Evolutionary conservation across 805 yeast species (phyloP).

Genomic region (Metschnikowia kunwiensis): DNA sequence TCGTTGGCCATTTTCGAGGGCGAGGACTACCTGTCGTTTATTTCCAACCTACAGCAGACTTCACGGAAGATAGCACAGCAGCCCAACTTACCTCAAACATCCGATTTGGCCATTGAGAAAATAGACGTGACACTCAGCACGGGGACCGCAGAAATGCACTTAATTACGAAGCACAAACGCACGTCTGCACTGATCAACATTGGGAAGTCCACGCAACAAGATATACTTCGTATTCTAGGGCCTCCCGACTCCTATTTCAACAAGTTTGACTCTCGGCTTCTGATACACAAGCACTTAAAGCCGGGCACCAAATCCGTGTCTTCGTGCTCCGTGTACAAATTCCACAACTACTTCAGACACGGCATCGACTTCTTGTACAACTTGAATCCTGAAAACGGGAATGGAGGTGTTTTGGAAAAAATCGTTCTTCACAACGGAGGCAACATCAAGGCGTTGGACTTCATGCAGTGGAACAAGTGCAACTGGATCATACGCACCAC

Average conservation of each 20-base stretch:
- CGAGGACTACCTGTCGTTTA: slow-evolving; percentile 31
- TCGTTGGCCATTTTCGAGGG: slow-evolving; percentile 42
- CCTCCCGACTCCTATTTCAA: slow-evolving; percentile 54
- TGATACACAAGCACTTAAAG: slow-evolving; percentile 36
- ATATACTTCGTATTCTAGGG: slow-evolving; percentile 45
- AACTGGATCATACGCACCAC: slow-evolving; percentile 36
- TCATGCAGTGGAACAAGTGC: slow-evolving; percentile 53
- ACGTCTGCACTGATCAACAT: slow-evolving; percentile 19
- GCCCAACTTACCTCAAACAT: neutral
- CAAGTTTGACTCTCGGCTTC: slow-evolving; percentile 43
- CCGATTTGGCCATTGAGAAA: slow-evolving; percentile 8
- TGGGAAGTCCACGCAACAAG: slow-evolving; percentile 49
- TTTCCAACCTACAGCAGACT: slow-evolving; percentile 6
- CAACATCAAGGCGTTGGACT: slow-evolving; percentile 47
- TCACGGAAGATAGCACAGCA: neutral
- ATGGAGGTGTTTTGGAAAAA: slow-evolving; percentile 40
- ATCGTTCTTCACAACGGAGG: slow-evolving; percentile 51
- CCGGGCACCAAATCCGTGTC: slow-evolving; percentile 12
- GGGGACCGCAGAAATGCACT: slow-evolving; percentile 25
- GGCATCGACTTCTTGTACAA: slow-evolving; percentile 57
- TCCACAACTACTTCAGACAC: slow-evolving; percentile 54
- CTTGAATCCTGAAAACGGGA: slow-evolving; percentile 24
- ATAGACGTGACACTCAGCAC: slow-evolving; percentile 18
- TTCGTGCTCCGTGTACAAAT: slow-evolving; percentile 26
- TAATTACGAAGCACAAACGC: slow-evolving; percentile 8